Evolutionary conservation across 2,329 filamentous ascomycete species (phyloP).

Genomic region (Nigrospora oryzae): DNA sequence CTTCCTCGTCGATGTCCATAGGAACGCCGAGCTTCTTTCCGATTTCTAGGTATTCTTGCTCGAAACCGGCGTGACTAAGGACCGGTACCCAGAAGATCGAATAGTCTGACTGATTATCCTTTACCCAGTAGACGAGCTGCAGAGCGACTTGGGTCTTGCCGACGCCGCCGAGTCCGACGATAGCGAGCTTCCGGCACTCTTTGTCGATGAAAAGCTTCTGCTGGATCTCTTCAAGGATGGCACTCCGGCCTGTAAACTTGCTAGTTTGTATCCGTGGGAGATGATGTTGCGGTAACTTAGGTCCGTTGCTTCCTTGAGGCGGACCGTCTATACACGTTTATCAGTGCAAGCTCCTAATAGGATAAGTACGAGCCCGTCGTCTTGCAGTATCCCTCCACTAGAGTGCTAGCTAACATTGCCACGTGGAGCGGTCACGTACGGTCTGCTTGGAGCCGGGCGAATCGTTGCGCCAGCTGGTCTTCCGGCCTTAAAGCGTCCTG

Average conservation of each 20-base stretch:
- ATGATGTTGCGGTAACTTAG: no score
- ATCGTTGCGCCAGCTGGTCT: no score
- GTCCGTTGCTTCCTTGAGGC: no score
- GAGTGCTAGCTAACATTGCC: no score
- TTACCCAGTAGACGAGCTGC: constrained; percentile 28
- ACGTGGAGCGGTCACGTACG: no score
- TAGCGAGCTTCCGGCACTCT: constrained; percentile 13
- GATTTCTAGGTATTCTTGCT: constrained; percentile 27
- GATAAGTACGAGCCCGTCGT: no score
- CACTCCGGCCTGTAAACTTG: constrained; percentile 15
- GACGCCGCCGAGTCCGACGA: constrained; percentile 28
- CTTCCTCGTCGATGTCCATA: constrained; percentile 40
- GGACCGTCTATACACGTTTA: no score
- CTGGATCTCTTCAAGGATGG: constrained; percentile 14
- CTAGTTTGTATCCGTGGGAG: background rate
- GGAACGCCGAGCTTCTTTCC: constrained; percentile 20
- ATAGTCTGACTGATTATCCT: constrained; percentile 21
- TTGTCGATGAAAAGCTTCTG: constrained; percentile 12
- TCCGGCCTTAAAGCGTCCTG: no score
- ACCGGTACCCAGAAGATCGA: constrained; percentile 36
- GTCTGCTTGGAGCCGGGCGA: no score
- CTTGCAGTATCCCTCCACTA: no score
- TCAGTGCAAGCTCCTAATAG: no score
- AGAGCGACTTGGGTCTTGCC: constrained; percentile 32
- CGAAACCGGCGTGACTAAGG: constrained; percentile 25